These are phyloP conservation scores for Perkinsus marinus DNA, from an alignment of 169 alveolate species.

Conservation along the genomic window DNA sequence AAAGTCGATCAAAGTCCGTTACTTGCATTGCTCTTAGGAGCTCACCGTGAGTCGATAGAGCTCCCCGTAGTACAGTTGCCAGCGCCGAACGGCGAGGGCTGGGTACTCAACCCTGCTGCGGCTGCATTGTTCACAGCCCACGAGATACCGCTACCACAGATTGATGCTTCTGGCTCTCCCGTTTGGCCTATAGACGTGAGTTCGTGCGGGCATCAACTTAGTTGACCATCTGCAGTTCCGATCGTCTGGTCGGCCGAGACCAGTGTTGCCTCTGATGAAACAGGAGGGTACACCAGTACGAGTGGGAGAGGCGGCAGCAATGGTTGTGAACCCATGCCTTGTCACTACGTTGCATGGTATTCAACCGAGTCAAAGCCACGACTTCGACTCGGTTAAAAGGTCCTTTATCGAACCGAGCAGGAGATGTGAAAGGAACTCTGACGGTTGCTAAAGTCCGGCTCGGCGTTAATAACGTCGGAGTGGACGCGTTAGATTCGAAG, in stretches of 20 bases:
- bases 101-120: background rate
- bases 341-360: background rate
- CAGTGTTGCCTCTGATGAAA: background rate
- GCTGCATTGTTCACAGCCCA: background rate
- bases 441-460: background rate
- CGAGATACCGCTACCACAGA: background rate
- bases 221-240: background rate
- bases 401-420: background rate
- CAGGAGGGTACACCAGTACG: background rate
- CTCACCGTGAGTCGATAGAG: background rate
- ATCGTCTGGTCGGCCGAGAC: background rate
- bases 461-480: background rate
- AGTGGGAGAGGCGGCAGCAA: background rate
- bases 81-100: background rate
- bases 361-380: background rate
- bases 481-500: background rate
- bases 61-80: background rate
- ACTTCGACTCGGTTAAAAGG: background rate
- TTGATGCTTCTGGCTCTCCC: background rate
- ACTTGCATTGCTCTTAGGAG: background rate
- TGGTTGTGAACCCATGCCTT: background rate
- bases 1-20: background rate
- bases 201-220: background rate
- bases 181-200: background rate
- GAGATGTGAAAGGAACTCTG: background rate